Percentiles rank a stretch among this genome's conserved stretches.
Evolutionary conservation across 148 eudicot species (phyloP).

Genomic region (Dianthus caryophyllus): DNA sequence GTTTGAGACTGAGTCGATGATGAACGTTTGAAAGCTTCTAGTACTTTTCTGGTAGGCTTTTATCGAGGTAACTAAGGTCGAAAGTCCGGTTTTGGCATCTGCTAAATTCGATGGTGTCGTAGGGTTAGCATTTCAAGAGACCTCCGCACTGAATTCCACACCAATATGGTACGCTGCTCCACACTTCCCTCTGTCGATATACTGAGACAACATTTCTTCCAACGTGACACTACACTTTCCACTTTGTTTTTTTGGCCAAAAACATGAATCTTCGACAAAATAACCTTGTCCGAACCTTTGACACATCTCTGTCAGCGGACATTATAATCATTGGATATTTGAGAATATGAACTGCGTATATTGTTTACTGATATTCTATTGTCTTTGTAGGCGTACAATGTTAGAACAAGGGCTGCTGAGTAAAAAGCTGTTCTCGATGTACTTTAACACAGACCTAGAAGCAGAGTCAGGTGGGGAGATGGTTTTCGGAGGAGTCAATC

Average conservation of each 20-base stretch:
- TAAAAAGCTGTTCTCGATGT: constrained; percentile 62
- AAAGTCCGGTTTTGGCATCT: constrained; percentile 23
- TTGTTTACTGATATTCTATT: background rate
- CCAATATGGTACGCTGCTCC: constrained; percentile 45
- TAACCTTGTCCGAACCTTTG: too few relatives aligned
- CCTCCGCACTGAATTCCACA: constrained; percentile 24
- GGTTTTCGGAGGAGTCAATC: constrained; percentile 75
- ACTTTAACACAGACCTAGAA: constrained; percentile 55
- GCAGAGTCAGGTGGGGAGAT: constrained; percentile 65
- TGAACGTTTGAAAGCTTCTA: background rate
- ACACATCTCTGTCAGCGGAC: too few relatives aligned
- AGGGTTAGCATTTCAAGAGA: constrained; percentile 49
- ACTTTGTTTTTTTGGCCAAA: too few relatives aligned
- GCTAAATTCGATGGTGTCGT: constrained; percentile 52
- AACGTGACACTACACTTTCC: too few relatives aligned
- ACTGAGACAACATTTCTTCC: background rate
- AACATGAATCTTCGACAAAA: too few relatives aligned
- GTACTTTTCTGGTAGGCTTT: constrained; percentile 28
- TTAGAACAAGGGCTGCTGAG: constrained; percentile 57
- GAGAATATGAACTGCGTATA: background rate
- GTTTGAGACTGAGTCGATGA: background rate
- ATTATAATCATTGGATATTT: background rate
- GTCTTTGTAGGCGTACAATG: constrained; percentile 55
- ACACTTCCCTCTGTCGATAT: background rate
- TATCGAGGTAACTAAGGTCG: constrained; percentile 35